Evolutionary conservation across 2,329 filamentous ascomycete genomes (phyloP), one percentile per base, ranked within the genome.

Genomic region (Rosellinia necatrix): DNA sequence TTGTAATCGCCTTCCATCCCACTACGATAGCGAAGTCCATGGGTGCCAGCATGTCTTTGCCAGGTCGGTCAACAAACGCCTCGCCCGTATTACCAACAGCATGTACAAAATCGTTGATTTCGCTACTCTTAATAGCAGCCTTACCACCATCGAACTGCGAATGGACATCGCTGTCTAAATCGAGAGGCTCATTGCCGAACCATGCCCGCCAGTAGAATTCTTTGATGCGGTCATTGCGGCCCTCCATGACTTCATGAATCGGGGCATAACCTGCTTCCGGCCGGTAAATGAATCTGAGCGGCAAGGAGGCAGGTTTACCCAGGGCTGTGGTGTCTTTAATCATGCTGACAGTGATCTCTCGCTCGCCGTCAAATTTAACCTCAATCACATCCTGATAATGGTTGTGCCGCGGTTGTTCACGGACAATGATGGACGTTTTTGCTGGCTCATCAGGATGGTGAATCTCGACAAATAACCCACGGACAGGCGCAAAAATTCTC

Each of bases 1-100:
- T 97, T 9, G 92, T 99, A 70, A 99, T 99, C 38, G 94, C 94
- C 78, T 99, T 97, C 92, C 92, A 97, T 60, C 92, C 92, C 47
- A 96, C 89, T n/a, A 97, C 92, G 64, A 97, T 96, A 64, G 92
- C 92, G 69, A 96, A 99, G 75, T 99, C 94, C 94, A 99, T 99
- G 27, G 96, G 94, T 6, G 94, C 94, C 66, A 89, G 93, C 62
- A 97, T 90, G 60, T 90, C 87, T 79, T 97, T 97, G 64, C 92
- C 93, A 40, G 92, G 93, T 43, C 93, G 86, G 69, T 97, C 93
- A 49, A 99, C 93, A 66, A 99, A 99, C 6, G 94, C 92, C 73
- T 99, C 94, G 32, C 93, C 93, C 12, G 90, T 96, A 77, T 99
- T 99, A 63, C 96, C 94, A 64, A 99, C 94, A 41, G 94, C 93